A percentile compares a stretch with the other conserved stretches of the same genome.
These are phyloP conservation scores for Kwoniella mangroviensis DNA, from an alignment of 768 basidiomycete genomes.

Conservation along the genomic window DNA sequence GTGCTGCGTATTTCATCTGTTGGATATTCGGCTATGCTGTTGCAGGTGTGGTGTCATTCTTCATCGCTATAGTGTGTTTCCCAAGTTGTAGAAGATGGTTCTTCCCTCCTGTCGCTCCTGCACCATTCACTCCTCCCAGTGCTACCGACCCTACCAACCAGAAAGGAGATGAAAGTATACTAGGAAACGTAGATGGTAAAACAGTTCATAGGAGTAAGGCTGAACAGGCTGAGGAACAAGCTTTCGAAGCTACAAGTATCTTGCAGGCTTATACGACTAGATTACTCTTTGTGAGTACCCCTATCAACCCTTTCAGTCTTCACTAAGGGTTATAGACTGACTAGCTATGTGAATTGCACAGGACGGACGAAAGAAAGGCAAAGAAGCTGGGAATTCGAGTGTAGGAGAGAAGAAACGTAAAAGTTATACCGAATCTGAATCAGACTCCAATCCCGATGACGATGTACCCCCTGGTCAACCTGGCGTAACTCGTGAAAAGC, in stretches of 20 bases:
- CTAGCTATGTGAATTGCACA: constrained; percentile 10
- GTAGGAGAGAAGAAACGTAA: constrained; percentile 51
- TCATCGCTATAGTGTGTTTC: constrained; percentile 55
- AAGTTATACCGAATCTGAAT: constrained; percentile 27
- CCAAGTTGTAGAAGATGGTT: constrained; percentile 54
- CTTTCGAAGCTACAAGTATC: constrained; percentile 57
- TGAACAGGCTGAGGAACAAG: constrained; percentile 60
- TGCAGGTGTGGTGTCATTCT: constrained; percentile 51
- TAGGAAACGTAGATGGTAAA: constrained; percentile 55
- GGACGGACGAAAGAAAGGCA: constrained; percentile 53
- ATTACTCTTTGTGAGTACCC: constrained; percentile 41
- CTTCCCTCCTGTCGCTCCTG: constrained; percentile 58
- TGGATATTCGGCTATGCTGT: constrained; percentile 58
- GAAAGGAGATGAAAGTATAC: constrained; percentile 57
- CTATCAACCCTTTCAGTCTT: constrained; percentile 13
- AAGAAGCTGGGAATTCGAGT: constrained; percentile 54
- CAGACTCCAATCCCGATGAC: constrained; percentile 48
- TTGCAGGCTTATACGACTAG: constrained; percentile 44
- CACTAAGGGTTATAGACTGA: constrained; percentile 1
- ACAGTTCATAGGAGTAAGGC: constrained; percentile 56
- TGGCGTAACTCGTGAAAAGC: constrained; percentile 5
- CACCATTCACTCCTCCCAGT: constrained; percentile 56
- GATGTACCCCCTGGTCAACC: constrained; percentile 24
- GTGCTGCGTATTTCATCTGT: constrained; percentile 55
- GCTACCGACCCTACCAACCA: constrained; percentile 59